Evolutionary conservation across 352 stramenopile genomes (phyloP).

Genomic region (Globisporangium megalacanthum): DNA sequence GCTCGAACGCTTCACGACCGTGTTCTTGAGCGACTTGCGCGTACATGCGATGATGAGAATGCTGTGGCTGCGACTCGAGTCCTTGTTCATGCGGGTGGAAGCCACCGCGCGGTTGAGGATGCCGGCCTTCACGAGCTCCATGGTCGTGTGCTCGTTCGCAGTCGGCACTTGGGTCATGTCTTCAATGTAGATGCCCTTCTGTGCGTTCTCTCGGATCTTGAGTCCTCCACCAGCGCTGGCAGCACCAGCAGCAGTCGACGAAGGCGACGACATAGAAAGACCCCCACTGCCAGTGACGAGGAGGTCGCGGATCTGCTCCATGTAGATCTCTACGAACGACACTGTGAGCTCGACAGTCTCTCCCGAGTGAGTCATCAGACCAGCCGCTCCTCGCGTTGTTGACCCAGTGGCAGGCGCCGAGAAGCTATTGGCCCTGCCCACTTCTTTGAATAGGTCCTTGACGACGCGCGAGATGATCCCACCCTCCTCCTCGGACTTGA

Average conservation of each 20-base stretch:
- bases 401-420: not conserved
- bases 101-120: conserved; percentile 59
- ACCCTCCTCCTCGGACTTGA: conserved; percentile 52
- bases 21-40: conserved; percentile 16
- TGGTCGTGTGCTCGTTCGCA: conserved; percentile 36
- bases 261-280: conserved; percentile 3
- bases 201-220: conserved; percentile 67
- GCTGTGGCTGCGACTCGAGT: conserved; percentile 73
- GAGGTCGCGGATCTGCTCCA: conserved; percentile 82
- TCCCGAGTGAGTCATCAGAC: no score
- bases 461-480: conserved; percentile 59
- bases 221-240: conserved; percentile 24
- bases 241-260: not conserved
- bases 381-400: not conserved
- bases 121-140: conserved; percentile 56
- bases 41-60: conserved; percentile 62
- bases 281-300: conserved; percentile 17
- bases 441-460: conserved; percentile 40
- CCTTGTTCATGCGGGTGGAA: conserved; percentile 90
- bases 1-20: conserved; percentile 34
- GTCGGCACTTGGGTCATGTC: conserved; percentile 51
- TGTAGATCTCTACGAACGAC: conserved; percentile 88
- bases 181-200: conserved; percentile 70
- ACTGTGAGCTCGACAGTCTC: conserved; percentile 42
- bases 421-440: conserved; percentile 19